A percentile compares a stretch with the other conserved stretches of the same genome.
Evolutionary conservation across 2,329 filamentous ascomycete species (phyloP).

Genomic region (Epichloe gansuensis): DNA sequence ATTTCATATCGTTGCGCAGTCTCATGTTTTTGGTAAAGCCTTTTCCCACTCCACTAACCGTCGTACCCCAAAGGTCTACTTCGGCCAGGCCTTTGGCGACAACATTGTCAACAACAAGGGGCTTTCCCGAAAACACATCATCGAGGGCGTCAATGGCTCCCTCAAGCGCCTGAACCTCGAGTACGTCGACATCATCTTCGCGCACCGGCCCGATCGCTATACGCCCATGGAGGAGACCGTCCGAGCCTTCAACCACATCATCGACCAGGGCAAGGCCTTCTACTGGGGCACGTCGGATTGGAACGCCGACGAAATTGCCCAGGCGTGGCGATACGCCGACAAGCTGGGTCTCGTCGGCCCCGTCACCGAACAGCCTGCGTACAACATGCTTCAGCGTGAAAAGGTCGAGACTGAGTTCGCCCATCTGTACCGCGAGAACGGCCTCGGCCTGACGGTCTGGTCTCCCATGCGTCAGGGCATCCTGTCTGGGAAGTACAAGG

Average conservation of each 20-base stretch:
- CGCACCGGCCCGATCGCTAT: slow-evolving; percentile 53
- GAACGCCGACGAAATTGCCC: slow-evolving; percentile 52
- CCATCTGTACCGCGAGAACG: slow-evolving; percentile 46
- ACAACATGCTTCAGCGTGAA: slow-evolving; percentile 50
- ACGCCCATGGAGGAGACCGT: slow-evolving; percentile 63
- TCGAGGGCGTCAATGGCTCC: slow-evolving; percentile 51
- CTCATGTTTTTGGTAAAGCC: neutral
- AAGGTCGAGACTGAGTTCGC: slow-evolving; percentile 53
- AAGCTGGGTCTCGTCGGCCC: slow-evolving; percentile 49
- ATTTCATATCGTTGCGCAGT: too few relatives aligned
- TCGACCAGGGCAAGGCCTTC: slow-evolving; percentile 54
- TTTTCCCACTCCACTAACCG: neutral
- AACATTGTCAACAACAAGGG: slow-evolving; percentile 56
- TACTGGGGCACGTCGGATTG: slow-evolving; percentile 63
- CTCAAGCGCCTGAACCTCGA: slow-evolving; percentile 44
- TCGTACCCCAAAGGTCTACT: slow-evolving; percentile 42
- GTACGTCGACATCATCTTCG: slow-evolving; percentile 58
- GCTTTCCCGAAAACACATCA: slow-evolving; percentile 55
- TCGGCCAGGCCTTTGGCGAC: slow-evolving; percentile 46
- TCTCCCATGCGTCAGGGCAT: slow-evolving; percentile 46
- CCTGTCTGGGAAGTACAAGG: slow-evolving; percentile 55
- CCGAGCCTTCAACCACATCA: slow-evolving; percentile 58
- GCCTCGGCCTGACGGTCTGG: slow-evolving; percentile 51
- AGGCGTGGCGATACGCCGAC: slow-evolving; percentile 49
- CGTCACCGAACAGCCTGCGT: slow-evolving; percentile 54